Evolutionary conservation across 805 yeast genomes (phyloP).

Genomic region (Brettanomyces naardenensis): DNA sequence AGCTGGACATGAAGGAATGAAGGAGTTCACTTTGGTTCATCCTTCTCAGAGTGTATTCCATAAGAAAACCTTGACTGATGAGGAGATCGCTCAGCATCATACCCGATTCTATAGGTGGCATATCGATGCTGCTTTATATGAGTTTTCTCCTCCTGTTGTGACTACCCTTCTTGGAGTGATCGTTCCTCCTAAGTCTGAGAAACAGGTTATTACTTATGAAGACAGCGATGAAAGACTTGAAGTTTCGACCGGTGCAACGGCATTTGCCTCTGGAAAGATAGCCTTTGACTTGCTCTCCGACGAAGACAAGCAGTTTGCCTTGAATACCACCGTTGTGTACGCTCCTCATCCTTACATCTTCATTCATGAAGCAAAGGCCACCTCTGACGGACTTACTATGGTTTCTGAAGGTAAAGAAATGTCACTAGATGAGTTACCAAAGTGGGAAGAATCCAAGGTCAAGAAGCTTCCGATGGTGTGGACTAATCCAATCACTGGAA

Average conservation of each 20-base stretch:
- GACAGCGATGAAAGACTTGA: conserved; percentile 57
- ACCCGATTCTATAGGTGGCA: conserved; percentile 93
- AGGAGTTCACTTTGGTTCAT: conserved; percentile 58
- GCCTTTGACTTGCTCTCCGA: conserved; percentile 62
- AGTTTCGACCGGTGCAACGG: conserved; percentile 80
- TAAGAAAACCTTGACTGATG: conserved; percentile 53
- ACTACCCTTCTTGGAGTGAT: conserved; percentile 79
- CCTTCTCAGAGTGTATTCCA: conserved; percentile 84
- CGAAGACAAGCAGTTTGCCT: conserved; percentile 68
- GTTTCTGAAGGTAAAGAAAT: conserved; percentile 71
- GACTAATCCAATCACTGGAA: conserved; percentile 83
- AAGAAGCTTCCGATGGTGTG: conserved; percentile 81
- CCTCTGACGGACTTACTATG: conserved; percentile 83
- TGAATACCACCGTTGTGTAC: conserved; percentile 73
- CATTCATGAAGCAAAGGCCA: conserved; percentile 73
- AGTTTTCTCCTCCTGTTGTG: conserved; percentile 75
- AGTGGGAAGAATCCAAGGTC: conserved; percentile 74
- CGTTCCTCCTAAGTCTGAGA: conserved; percentile 64
- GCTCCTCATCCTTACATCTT: conserved; percentile 92
- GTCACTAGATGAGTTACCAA: conserved; percentile 61
- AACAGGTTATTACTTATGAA: conserved; percentile 58
- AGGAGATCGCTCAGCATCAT: conserved; percentile 51
- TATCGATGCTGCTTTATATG: conserved; percentile 85
- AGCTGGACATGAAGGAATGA: conserved; percentile 32
- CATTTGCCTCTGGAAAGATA: conserved; percentile 76